Evolutionary conservation across 305 asterid genomes (phyloP).

Genomic region (Solanum hybrid): DNA sequence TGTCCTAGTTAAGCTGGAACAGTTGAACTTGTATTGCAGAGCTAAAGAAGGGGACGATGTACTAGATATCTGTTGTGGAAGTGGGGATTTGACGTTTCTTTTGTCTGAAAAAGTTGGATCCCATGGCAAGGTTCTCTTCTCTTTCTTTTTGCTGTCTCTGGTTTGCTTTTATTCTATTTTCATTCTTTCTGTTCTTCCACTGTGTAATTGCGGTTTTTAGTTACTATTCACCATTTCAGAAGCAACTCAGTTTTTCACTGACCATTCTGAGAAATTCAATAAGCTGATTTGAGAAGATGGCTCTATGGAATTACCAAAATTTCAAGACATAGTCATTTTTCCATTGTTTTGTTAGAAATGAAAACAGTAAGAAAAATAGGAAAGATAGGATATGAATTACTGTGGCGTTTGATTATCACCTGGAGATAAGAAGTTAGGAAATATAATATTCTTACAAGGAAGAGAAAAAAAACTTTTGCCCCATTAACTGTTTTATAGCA

Average conservation of each 20-base stretch:
- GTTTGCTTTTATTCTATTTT: not conserved
- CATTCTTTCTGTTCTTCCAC: not conserved
- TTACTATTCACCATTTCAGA: not conserved
- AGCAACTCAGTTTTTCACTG: not conserved
- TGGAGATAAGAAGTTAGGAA: not conserved
- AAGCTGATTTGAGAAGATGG: not conserved
- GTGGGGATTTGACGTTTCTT: constrained; percentile 90
- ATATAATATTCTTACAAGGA: not conserved
- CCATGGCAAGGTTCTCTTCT: constrained; percentile 45
- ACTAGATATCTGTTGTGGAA: constrained; percentile 91
- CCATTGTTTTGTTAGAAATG: not conserved
- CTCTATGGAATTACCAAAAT: not conserved
- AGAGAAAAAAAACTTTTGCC: not conserved
- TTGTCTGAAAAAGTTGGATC: constrained; percentile 77
- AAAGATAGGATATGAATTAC: not conserved
- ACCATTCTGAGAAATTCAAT: not conserved
- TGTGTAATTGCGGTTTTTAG: not conserved
- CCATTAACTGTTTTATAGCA: not conserved
- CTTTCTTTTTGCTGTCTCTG: not conserved
- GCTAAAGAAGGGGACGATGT: constrained; percentile 72
- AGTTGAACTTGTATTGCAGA: constrained; percentile 30
- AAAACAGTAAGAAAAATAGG: not conserved
- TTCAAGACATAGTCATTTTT: not conserved
- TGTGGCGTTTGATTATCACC: not conserved
- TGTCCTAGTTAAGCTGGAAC: not conserved